phyloP scores from a whole-genome alignment of 345 rosid genomes.

The Populus euphratica region DNA sequence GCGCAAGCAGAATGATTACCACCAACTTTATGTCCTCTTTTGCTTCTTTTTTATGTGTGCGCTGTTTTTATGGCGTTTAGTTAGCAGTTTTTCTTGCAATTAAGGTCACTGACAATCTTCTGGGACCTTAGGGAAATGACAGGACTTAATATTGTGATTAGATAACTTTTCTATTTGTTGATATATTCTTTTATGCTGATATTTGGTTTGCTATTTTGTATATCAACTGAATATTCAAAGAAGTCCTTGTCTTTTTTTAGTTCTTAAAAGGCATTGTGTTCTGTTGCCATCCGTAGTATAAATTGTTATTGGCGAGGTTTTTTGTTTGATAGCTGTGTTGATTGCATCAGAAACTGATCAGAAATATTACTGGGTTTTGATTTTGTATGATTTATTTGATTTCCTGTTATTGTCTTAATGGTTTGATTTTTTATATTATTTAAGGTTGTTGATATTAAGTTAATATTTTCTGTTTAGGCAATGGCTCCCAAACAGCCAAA shows the following conservation, averaged over 20 bases:
- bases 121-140: not conserved
- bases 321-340: not conserved
- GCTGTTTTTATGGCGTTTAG: not conserved
- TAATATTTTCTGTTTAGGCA: constrained; percentile 11
- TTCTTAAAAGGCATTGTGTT: not conserved
- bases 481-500: constrained; percentile 45
- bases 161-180: not conserved
- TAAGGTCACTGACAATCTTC: not conserved
- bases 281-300: not conserved
- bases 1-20: not conserved
- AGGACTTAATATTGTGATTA: not conserved
- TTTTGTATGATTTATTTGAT: no score
- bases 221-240: not conserved
- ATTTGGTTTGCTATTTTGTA: not conserved
- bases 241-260: not conserved
- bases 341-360: not conserved
- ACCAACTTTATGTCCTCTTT: not conserved
- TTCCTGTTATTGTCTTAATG: not conserved
- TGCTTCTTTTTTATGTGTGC: not conserved
- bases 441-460: not conserved
- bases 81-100: not conserved
- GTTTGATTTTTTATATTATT: not conserved
- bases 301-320: not conserved
- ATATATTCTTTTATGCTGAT: not conserved
- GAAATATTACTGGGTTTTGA: not conserved